Evolutionary conservation across 306 rosid genomes (phyloP), one percentile per base, ranked within the genome.

Genomic region (Vigna mungo): DNA sequence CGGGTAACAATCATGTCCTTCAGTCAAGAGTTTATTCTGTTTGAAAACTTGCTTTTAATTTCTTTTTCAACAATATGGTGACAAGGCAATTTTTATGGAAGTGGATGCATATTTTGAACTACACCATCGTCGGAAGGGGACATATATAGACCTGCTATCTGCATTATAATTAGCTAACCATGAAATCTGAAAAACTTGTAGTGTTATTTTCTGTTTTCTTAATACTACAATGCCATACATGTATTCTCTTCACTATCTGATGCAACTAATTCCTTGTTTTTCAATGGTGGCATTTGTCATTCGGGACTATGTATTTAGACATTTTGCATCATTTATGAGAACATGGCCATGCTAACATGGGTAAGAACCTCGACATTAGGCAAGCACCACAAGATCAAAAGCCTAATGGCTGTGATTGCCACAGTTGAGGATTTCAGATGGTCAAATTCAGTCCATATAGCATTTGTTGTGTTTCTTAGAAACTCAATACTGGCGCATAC

Each of bases 211-310:
- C 48, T 67, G 20, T 54, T 39, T 34, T 55, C 23, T 46, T 7
- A 3, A 81, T 36, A 27, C 32, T 54, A 20, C 32, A 21, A 21
- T 39, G 9, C 46, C 4, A 9, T n/a, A 56, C 23, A 3, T 54
- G 66, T n/a, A 46, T 34, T 82, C 44, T 64, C 78, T 9, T 20
- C 48, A 51, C 71, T 52, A 58, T 56, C 56, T 75, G 49, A 52
- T 60, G 64, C 56, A 30, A 74, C 55, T 8, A n/a, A n/a, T 51
- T 44, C 49, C 68, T 54, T 77, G 52, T 54, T 61, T 68, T 49
- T 16, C 14, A 16, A 27, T 4, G 13, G 43, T 17, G 49, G 49
- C 9, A 68, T 27, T 21, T 37, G 46, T 37, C 68, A 17, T 12
- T 8, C 48, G 63, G 60, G 56, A 67, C 49, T 20, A 54, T 81